These are phyloP conservation scores for Aspergillus nidulans DNA, from an alignment of 495 filamentous ascomycete species.

Conservation along the genomic window DNA sequence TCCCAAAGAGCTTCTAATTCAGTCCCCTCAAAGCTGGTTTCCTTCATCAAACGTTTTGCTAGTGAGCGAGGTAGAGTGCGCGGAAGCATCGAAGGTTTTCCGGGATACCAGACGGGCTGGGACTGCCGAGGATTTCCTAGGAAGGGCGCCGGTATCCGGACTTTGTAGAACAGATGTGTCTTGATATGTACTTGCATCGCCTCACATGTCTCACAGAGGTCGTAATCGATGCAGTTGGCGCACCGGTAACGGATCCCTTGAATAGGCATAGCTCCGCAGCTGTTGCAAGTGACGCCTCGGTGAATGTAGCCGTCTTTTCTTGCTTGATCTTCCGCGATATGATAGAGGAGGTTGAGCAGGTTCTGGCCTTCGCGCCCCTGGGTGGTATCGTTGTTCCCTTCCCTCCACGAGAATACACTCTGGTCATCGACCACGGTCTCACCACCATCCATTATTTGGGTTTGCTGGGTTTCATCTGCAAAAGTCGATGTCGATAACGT, in stretches of 20 bases:
- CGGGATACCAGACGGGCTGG: slow-evolving; percentile 84
- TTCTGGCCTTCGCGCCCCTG: slow-evolving; percentile 67
- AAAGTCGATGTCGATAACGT: slow-evolving; percentile 40
- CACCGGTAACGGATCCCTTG: slow-evolving; percentile 88
- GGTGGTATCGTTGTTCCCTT: slow-evolving; percentile 47
- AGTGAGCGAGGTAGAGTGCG: slow-evolving; percentile 60
- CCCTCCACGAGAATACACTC: slow-evolving; percentile 54
- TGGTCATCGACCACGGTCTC: slow-evolving; percentile 59
- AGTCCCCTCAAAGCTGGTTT: slow-evolving; percentile 72
- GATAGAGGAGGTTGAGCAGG: slow-evolving; percentile 66
- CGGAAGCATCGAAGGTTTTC: slow-evolving; percentile 66
- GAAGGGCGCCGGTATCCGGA: slow-evolving; percentile 68
- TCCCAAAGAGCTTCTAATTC: slow-evolving; percentile 93
- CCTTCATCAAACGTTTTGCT: slow-evolving; percentile 59
- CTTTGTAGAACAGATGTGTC: slow-evolving; percentile 95
- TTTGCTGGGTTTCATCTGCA: slow-evolving; percentile 45
- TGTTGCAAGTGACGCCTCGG: slow-evolving; percentile 89
- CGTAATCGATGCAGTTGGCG: slow-evolving; percentile 87
- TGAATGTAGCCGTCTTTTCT: slow-evolving; percentile 84
- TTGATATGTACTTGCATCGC: slow-evolving; percentile 78
- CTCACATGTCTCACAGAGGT: slow-evolving; percentile 87
- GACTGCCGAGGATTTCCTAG: slow-evolving; percentile 62
- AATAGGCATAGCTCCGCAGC: slow-evolving; percentile 79
- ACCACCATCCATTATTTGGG: slow-evolving; percentile 42
- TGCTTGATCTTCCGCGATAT: slow-evolving; percentile 79